Base-by-base conservation (phyloP, 352 stramenopile species). In the Sclerospora graminicola region DNA sequence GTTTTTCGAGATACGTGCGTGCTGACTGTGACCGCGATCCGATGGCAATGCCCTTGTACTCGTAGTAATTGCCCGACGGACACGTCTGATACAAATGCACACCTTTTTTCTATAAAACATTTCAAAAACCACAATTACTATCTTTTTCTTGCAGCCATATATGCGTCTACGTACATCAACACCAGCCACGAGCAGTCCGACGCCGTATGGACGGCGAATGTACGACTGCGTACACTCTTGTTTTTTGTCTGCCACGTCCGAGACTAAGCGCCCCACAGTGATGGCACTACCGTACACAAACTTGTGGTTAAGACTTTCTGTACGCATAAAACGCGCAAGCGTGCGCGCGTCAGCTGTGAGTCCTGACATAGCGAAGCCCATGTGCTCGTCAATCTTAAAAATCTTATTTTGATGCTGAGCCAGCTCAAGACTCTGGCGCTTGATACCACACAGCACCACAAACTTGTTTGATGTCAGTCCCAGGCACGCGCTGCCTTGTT, bases 151-250 rank as follows among this genome's bases (percentile, higher is more conserved):
- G 41, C 15, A n/a, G 6, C 21, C 10, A 11, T n/a, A n/a, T 15
- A 0, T 9, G 9, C 29, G 16, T 31, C 1, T 27, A 63, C 92
- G 42, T 87, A 95, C 73, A 52, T 89, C 72, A 0, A 83, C 77
- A 32, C 77, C 86, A 9, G 90, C 94, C 37, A 99, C 86, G 11
- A 99, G 76, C 32, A 99, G 77, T 16, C 96, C 96, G 18, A 99
- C 96, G 14, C 96, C 96, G 70, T 99, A 99, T 23, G 96, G 96
- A 62, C 96, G 79, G 39, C 95, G 76, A 23, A 99, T 97, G 75
- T 99, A 99, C 28, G 91, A 98, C 79, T 99, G 96, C 33, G 96
- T 99, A 48, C 94, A 98, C 36, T 96, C 81, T 64, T 99, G 96
- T 63, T 99, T 96, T 69, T 97, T 98, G 76, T 99, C 96, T 5